Percentiles rank a stretch among this genome's conserved stretches.
These are phyloP conservation scores for Colletotrichum sp. DNA, from an alignment of 2,329 filamentous ascomycete species.

Conservation along the genomic window DNA sequence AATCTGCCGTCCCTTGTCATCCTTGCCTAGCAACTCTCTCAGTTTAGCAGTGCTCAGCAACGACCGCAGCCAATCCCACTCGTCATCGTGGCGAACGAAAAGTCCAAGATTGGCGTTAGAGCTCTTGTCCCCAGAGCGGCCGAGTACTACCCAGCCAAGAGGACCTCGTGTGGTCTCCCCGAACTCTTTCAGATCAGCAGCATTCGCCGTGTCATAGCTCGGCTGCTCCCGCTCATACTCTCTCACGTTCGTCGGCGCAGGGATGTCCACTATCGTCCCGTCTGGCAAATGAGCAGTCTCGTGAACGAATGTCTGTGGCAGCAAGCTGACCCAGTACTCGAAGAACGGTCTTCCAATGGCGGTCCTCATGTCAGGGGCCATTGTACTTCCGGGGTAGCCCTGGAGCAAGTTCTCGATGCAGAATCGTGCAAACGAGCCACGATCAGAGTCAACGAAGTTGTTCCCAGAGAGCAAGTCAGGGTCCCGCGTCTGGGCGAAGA, in stretches of 20 bases:
- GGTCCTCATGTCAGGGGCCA: slow-evolving; percentile 39
- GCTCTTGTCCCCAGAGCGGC: slow-evolving; percentile 39
- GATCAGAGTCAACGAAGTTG: slow-evolving; percentile 30
- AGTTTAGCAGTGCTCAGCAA: slow-evolving; percentile 39
- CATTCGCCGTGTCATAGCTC: not conserved
- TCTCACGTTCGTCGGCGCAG: not conserved
- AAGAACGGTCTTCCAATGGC: slow-evolving; percentile 39
- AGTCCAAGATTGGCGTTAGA: slow-evolving; percentile 42
- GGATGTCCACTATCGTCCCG: slow-evolving; percentile 21
- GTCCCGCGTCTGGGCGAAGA: slow-evolving; percentile 44
- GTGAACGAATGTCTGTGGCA: slow-evolving; percentile 26
- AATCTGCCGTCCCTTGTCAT: slow-evolving; percentile 32
- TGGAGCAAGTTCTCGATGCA: slow-evolving; percentile 44
- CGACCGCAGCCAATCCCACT: slow-evolving; percentile 44
- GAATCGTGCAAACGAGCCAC: slow-evolving; percentile 34
- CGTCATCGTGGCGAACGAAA: slow-evolving; percentile 41
- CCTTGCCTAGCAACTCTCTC: slow-evolving; percentile 32
- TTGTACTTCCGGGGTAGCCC: slow-evolving; percentile 40
- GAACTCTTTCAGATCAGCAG: not conserved
- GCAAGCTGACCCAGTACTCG: slow-evolving; percentile 32
- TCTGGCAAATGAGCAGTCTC: slow-evolving; percentile 24
- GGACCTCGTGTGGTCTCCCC: not conserved
- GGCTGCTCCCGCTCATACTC: not conserved
- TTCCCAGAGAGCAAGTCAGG: slow-evolving; percentile 21
- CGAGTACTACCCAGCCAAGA: slow-evolving; percentile 9